Evolutionary conservation across 352 stramenopile genomes (phyloP).

Genomic region (Pythium folliculosum): DNA sequence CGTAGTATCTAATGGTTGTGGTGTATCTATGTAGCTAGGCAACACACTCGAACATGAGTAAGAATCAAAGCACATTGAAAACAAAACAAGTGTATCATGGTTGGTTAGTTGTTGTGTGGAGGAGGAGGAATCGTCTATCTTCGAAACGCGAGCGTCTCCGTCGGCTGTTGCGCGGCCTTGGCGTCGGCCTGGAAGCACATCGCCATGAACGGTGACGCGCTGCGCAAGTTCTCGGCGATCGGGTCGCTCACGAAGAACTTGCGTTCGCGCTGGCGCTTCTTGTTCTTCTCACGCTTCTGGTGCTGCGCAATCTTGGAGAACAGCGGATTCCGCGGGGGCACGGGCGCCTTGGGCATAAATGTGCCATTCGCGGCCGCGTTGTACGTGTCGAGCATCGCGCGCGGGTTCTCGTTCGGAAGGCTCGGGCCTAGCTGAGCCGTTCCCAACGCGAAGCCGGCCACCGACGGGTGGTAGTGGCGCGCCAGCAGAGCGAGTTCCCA

Average conservation of each 20-base stretch:
- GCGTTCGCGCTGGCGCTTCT: slow-evolving; percentile 51
- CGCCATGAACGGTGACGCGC: slow-evolving; percentile 39
- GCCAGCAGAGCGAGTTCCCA: slow-evolving; percentile 92
- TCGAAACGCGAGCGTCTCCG: slow-evolving; percentile 30
- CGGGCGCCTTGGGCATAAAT: slow-evolving; percentile 64
- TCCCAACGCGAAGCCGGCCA: slow-evolving; percentile 64
- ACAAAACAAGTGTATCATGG: background rate
- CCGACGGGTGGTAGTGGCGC: slow-evolving; percentile 84
- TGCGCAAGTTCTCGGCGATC: slow-evolving; percentile 30
- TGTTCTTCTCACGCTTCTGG: slow-evolving; percentile 56
- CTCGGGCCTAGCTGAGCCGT: slow-evolving; percentile 62
- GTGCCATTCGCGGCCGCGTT: slow-evolving; percentile 38
- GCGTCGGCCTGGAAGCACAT: slow-evolving; percentile 37
- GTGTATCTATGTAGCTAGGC: too few species aligned
- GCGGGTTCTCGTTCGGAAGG: slow-evolving; percentile 69
- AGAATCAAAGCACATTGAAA: background rate
- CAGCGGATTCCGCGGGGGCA: slow-evolving; percentile 68
- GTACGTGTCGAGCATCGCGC: slow-evolving; percentile 66
- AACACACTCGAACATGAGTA: too few species aligned
- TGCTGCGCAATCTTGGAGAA: slow-evolving; percentile 62
- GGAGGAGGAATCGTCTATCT: slow-evolving; percentile 10
- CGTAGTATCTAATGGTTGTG: slow-evolving; percentile 4
- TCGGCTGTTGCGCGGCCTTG: background rate
- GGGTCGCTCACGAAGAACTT: slow-evolving; percentile 79
- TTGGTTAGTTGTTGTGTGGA: background rate